Base-by-base conservation (phyloP, 345 rosid genomes). In the Murraya koenigii region DNA sequence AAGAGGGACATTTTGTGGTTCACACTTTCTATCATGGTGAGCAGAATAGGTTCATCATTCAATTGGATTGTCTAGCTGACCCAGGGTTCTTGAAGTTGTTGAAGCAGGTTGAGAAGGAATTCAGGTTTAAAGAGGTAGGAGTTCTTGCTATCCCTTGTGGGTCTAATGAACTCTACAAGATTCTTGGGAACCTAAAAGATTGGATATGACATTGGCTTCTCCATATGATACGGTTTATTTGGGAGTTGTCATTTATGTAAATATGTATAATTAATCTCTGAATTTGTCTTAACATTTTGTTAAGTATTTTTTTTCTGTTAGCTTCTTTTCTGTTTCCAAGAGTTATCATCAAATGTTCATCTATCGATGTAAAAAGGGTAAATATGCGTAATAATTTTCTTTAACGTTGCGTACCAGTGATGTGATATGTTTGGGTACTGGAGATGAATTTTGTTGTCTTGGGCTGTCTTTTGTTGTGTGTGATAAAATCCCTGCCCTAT, bases 1-100 rank as follows among this genome's bases (percentile, higher is more conserved):
- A 62, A 60, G 73, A 78, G 35, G 79, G 82, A 8, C 74, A 82
- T 64, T 78, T 82, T 58, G 79, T 59, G 9, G 82, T 82, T 33
- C 39, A 33, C 68, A 36, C 77, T 39, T 8, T 32, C 5, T 25
- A 75, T 4, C 66, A 61, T 14, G 77, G 68, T 6, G 81, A 74
- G 30, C 65, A 64, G 71, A 66, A 56, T 52, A 82, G 79, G 59
- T 78, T 75, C 49, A 19, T 70, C 67, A 63, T 82, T 41, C 38
- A 66, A 72, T 47, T 78, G 44, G 76, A 66, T 41, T 75, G 47
- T 23, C 59, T 82, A 25, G 61, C 33, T 69, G 49, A 78, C 25
- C 79, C 74, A 49, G 77, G 66, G 10, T 82, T 82, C 76, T 9
- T 65, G 66, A 70, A 64, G 79, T 63, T 75, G 67, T 33, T 82